Evolutionary conservation across 2,329 filamentous ascomycete genomes (phyloP).

Genomic region (Pseudocercospora vitis): DNA sequence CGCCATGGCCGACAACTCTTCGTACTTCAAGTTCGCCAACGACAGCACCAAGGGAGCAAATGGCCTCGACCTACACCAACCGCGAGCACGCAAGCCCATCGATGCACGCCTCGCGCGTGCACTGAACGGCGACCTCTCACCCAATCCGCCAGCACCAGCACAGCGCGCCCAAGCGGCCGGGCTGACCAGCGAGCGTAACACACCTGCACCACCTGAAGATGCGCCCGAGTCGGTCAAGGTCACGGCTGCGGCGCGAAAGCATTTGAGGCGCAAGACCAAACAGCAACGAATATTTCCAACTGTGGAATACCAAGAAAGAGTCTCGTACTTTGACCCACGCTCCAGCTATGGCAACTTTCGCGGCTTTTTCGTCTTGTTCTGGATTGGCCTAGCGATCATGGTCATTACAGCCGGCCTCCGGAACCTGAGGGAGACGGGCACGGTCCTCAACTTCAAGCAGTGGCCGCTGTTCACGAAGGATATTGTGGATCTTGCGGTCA

Average conservation of each 20-base stretch:
- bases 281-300: conserved; percentile 86
- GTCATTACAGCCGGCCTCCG: conserved; percentile 89
- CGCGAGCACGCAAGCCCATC: conserved; percentile 32
- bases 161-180: conserved; percentile 18
- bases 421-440: conserved; percentile 91
- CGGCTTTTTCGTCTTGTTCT: conserved; percentile 97
- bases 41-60: background rate
- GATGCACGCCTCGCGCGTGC: conserved; percentile 26
- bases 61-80: conserved; percentile 27
- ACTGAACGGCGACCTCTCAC: conserved; percentile 19
- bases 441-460: conserved; percentile 78
- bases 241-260: conserved; percentile 79
- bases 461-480: conserved; percentile 88
- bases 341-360: conserved; percentile 93
- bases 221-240: conserved; percentile 89
- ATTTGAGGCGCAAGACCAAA: conserved; percentile 62
- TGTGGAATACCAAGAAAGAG: conserved; percentile 83
- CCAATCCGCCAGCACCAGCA: conserved; percentile 7
- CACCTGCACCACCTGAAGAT: conserved; percentile 75
- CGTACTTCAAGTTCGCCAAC: conserved; percentile 5
- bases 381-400: conserved; percentile 96
- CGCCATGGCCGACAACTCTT: conserved; percentile 4
- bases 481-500: conserved; percentile 79
- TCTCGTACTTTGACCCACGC: conserved; percentile 91
- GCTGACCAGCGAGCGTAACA: conserved; percentile 55